Evolutionary conservation across 1,284 basidiomycete genomes (phyloP), one percentile per base, ranked within the genome.

Genomic region (Cystobasidiaceae sp.): DNA sequence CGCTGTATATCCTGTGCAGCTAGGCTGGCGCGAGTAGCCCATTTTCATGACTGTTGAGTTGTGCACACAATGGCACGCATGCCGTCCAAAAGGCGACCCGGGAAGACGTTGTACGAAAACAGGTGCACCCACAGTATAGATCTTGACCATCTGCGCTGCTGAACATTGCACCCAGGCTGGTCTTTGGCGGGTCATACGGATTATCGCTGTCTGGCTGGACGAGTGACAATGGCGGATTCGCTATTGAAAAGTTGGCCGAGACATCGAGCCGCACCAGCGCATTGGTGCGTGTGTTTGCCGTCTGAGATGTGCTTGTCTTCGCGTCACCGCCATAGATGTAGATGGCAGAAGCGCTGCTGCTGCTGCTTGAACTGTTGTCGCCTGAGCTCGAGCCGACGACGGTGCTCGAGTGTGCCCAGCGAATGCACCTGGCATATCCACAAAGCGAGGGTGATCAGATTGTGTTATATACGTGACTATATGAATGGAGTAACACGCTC

Each of bases 281-380:
- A 58, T 74, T 74, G 3, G 73, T 73, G 69, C 73, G 72, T 25
- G 67, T 68, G 32, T 68, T 62, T 6, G 9, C n/a, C 1, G 59
- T 66, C 52, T 71, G 69, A 17, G 57, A 63, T 15, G 51, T 44
- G 3, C 30, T 39, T 8, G 67, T 67, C 54, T 57, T 69, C 1
- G 68, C 66, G 34, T 74, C 64, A 6, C 73, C 73, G 9, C 72
- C 71, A 25, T 69, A 69, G n/a, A n/a, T n/a, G n/a, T n/a, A n/a
- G n/a, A n/a, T n/a, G n/a, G n/a, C n/a, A n/a, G n/a, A n/a, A n/a
- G n/a, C n/a, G n/a, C n/a, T n/a, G n/a, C n/a, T n/a, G n/a, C n/a
- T n/a, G n/a, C n/a, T n/a, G n/a, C n/a, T n/a, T n/a, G n/a, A n/a
- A n/a, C n/a, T n/a, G n/a, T n/a, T n/a, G n/a, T n/a, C n/a, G n/a